phyloP scores from a whole-genome alignment of 2,329 filamentous ascomycete genomes.

The Calonectria crousiana region DNA sequence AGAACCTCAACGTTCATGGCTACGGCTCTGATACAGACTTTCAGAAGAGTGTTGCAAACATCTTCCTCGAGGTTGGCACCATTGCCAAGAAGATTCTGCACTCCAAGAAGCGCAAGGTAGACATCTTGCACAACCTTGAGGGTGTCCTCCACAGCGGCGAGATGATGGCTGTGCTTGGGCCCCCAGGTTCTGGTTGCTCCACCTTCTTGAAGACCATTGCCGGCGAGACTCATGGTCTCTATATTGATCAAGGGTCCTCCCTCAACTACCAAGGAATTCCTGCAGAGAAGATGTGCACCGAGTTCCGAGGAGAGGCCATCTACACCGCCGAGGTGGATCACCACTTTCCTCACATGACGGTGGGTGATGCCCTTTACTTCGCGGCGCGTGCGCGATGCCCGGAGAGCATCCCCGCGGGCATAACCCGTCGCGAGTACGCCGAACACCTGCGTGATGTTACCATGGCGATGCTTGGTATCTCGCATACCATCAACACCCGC shows the following conservation, averaged over 20 bases:
- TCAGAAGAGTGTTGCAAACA: constrained; percentile 72
- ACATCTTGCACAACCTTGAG: constrained; percentile 74
- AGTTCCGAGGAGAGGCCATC: constrained; percentile 83
- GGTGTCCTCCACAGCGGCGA: constrained; percentile 75
- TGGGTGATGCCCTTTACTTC: constrained; percentile 81
- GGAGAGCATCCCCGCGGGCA: constrained; percentile 67
- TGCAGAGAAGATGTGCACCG: constrained; percentile 77
- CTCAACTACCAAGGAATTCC: constrained; percentile 79
- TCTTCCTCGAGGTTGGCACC: constrained; percentile 61
- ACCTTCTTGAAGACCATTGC: constrained; percentile 85
- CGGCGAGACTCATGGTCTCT: constrained; percentile 82
- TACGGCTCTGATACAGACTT: constrained; percentile 76
- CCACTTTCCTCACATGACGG: constrained; percentile 79
- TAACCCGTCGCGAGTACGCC: constrained; percentile 63
- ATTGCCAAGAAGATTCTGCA: constrained; percentile 58
- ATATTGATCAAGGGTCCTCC: constrained; percentile 73
- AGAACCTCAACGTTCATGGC: constrained; percentile 73
- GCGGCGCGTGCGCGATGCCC: constrained; percentile 77
- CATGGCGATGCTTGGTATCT: constrained; percentile 78
- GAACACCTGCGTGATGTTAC: constrained; percentile 74
- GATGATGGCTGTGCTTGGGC: constrained; percentile 79
- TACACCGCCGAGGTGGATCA: constrained; percentile 86
- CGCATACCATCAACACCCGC: constrained; percentile 74
- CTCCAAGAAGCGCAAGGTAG: constrained; percentile 65
- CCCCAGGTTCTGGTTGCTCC: constrained; percentile 77